These are phyloP conservation scores for Macadamia tetraphylla DNA, from an alignment of 164 flowering plant species.

Conservation along the genomic window DNA sequence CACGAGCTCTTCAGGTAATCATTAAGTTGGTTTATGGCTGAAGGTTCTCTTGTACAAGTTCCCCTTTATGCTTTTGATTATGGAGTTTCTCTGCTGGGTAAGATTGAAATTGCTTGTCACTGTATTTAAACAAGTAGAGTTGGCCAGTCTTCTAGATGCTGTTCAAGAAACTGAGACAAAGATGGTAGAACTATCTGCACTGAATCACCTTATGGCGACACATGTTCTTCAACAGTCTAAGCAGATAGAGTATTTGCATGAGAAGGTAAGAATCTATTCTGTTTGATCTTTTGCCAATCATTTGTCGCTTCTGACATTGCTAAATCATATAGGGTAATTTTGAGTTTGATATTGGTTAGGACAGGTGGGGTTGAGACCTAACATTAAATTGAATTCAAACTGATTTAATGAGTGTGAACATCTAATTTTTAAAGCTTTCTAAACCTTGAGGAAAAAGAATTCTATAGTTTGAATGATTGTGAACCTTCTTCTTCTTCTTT, in stretches of 20 bases:
- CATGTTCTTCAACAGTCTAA: conserved; percentile 92
- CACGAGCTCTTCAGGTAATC: conserved; percentile 85
- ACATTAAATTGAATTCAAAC: too few relatives aligned
- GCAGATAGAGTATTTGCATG: conserved; percentile 79
- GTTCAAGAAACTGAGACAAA: conserved; percentile 89
- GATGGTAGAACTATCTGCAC: conserved; percentile 96
- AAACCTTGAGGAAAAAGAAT: too few relatives aligned
- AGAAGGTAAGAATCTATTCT: conserved; percentile 48
- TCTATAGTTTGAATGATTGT: too few relatives aligned
- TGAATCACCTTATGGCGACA: conserved; percentile 93
- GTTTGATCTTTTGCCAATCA: background rate
- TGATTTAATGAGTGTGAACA: background rate
- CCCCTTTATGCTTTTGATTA: background rate
- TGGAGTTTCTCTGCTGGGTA: background rate
- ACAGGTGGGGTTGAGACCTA: too few relatives aligned
- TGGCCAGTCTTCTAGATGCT: conserved; percentile 71
- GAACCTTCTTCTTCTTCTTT: too few relatives aligned
- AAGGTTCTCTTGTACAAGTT: background rate
- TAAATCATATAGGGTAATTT: background rate
- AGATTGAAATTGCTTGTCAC: conserved; percentile 2
- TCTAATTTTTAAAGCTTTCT: too few relatives aligned
- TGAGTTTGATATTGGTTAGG: too few relatives aligned
- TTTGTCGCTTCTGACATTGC: background rate
- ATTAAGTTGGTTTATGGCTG: background rate
- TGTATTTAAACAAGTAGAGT: conserved; percentile 50